Percentiles rank a stretch among this genome's conserved stretches.
phyloP scores from a whole-genome alignment of 179 eudicot genomes.

The Spergularia azorica region DNA sequence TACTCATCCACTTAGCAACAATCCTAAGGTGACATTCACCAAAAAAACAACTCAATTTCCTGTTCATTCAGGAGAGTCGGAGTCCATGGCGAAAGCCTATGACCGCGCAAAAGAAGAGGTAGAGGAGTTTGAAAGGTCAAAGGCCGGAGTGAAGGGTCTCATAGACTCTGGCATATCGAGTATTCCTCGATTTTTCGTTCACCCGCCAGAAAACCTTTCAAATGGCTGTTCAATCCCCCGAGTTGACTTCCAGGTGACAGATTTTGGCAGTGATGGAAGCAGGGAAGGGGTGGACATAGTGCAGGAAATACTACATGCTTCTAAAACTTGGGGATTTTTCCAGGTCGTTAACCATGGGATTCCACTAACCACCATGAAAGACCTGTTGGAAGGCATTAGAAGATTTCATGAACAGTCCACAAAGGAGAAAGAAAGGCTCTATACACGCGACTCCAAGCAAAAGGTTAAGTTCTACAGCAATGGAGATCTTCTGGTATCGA shows the following conservation, averaged over 20 bases:
- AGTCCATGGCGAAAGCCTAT: slow-evolving; percentile 32
- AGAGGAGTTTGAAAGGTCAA: slow-evolving; percentile 32
- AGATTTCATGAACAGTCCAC: slow-evolving; percentile 47
- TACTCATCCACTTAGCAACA: neutral
- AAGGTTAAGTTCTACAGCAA: slow-evolving; percentile 60
- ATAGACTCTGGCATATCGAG: slow-evolving; percentile 36
- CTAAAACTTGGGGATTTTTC: slow-evolving; percentile 46
- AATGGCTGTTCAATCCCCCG: neutral
- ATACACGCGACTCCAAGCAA: slow-evolving; percentile 34
- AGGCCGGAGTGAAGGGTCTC: slow-evolving; percentile 53
- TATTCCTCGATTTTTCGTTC: slow-evolving; percentile 43
- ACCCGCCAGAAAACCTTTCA: slow-evolving; percentile 27
- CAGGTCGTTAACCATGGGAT: slow-evolving; percentile 52
- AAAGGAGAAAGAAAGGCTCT: slow-evolving; percentile 27
- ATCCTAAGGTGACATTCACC: neutral
- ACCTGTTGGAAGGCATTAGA: slow-evolving; percentile 31
- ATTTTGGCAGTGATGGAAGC: slow-evolving; percentile 27
- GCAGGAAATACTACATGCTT: slow-evolving; percentile 35
- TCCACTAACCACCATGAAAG: slow-evolving; percentile 27
- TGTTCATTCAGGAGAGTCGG: slow-evolving; percentile 7
- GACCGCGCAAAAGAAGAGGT: slow-evolving; percentile 41
- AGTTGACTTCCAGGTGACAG: slow-evolving; percentile 39
- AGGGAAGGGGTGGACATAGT: slow-evolving; percentile 4
- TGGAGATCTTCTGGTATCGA: slow-evolving; percentile 48
- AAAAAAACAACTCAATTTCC: no score